Conservation (phyloP, 441 rosid species). For the Erodium texanum region DNA sequence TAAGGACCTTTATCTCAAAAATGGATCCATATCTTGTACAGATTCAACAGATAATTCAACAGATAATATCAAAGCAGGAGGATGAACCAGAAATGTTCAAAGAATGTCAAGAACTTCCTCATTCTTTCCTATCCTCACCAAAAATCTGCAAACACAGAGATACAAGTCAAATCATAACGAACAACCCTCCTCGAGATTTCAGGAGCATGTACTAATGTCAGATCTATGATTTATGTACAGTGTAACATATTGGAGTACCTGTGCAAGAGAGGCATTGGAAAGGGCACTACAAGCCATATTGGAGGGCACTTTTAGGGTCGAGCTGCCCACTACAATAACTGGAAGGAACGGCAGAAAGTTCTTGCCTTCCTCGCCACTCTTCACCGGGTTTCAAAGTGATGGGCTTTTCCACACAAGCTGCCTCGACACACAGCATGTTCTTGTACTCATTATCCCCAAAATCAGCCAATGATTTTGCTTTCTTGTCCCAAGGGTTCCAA, state of each 20-base stretch:
- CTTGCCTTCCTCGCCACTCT: conserved; percentile 89
- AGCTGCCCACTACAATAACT: conserved; percentile 92
- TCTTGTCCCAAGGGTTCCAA: conserved; percentile 98
- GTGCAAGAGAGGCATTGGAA: conserved; percentile 18
- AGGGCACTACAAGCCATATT: conserved; percentile 29
- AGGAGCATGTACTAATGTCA: background rate
- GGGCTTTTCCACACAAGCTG: conserved; percentile 70
- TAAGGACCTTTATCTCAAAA: background rate
- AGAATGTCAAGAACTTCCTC: background rate
- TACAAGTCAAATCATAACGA: background rate
- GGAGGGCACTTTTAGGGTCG: conserved; percentile 61
- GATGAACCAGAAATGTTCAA: background rate
- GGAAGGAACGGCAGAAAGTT: conserved; percentile 78
- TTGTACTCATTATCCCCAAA: conserved; percentile 89
- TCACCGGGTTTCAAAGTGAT: conserved; percentile 85
- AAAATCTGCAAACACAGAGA: background rate
- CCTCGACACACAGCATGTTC: conserved; percentile 83
- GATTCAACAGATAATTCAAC: background rate
- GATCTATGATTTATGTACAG: background rate
- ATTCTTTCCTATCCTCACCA: background rate
- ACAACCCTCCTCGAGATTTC: too few species aligned
- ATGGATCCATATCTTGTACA: background rate
- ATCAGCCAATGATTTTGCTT: conserved; percentile 67
- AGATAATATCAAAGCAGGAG: background rate
- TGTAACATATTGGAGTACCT: conserved; percentile 23